phyloP scores from a whole-genome alignment of 139 green algal species.

The Dunaliella sp. region DNA sequence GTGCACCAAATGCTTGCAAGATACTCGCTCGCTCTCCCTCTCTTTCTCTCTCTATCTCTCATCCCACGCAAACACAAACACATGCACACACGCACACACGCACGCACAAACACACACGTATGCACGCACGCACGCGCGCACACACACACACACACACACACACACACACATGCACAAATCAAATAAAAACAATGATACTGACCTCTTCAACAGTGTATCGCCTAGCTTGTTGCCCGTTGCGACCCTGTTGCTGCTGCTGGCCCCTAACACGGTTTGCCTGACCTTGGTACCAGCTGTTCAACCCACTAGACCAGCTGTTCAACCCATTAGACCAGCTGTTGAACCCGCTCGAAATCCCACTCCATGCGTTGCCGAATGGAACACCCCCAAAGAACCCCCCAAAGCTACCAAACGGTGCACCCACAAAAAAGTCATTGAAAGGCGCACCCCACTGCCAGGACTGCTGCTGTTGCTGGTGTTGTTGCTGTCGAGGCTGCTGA shows the following conservation, averaged over 20 bases:
- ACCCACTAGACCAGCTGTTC: not conserved
- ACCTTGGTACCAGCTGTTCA: not conserved
- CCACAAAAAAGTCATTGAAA: too few relatives aligned
- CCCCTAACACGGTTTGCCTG: not conserved
- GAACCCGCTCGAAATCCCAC: not conserved
- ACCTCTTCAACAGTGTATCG: not conserved
- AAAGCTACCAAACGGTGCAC: too few relatives aligned
- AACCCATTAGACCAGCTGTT: not conserved
- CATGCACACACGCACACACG: not conserved
- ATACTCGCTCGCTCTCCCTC: too few relatives aligned
- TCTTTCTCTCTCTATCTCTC: too few relatives aligned
- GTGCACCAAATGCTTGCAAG: too few relatives aligned
- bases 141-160: not conserved
- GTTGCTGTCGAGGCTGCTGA: too few relatives aligned
- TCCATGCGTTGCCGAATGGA: not conserved
- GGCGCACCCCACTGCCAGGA: not conserved
- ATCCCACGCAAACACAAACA: too few relatives aligned
- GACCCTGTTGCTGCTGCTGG: not conserved
- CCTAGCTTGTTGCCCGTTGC: not conserved
- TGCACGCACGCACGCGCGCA: not conserved
- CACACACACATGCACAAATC: not conserved
- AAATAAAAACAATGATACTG: not conserved
- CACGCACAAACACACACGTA: not conserved
- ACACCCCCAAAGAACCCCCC: too few relatives aligned
- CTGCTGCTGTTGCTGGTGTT: not conserved